These are phyloP conservation scores for Escovopsis sp. DNA, from an alignment of 2,329 filamentous ascomycete species.

Conservation along the genomic window DNA sequence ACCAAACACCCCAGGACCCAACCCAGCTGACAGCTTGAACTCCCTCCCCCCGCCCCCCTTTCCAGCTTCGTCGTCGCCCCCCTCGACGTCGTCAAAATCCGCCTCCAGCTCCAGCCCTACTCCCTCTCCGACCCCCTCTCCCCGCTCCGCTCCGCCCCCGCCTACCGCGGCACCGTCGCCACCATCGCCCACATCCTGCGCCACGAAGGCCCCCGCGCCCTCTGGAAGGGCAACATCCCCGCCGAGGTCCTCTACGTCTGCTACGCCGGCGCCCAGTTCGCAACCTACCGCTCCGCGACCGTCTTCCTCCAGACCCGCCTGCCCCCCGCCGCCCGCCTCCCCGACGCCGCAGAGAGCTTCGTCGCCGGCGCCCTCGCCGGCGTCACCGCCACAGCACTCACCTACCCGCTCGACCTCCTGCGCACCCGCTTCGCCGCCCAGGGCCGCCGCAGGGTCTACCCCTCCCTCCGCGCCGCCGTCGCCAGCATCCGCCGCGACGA, in stretches of 20 bases:
- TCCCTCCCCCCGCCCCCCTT: neutral
- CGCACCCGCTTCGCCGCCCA: slow-evolving; percentile 95
- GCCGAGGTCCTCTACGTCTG: slow-evolving; percentile 88
- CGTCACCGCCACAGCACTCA: slow-evolving; percentile 63
- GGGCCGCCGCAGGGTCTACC: slow-evolving; percentile 66
- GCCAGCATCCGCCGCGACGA: slow-evolving; percentile 61
- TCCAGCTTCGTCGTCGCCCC: slow-evolving; percentile 80
- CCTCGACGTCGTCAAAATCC: slow-evolving; percentile 95
- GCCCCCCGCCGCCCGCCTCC: slow-evolving; percentile 28
- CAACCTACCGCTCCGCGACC: slow-evolving; percentile 65
- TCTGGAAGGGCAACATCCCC: slow-evolving; percentile 97
- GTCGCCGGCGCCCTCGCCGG: slow-evolving; percentile 72
- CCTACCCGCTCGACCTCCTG: slow-evolving; percentile 86
- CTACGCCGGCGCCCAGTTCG: slow-evolving; percentile 84
- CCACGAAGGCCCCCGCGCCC: slow-evolving; percentile 68
- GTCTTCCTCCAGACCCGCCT: slow-evolving; percentile 45
- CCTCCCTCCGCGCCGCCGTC: slow-evolving; percentile 53
- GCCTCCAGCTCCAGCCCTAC: slow-evolving; percentile 83
- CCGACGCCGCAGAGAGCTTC: slow-evolving; percentile 62
- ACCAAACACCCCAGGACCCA: neutral
- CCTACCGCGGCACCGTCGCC: slow-evolving; percentile 61
- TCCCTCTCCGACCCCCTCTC: slow-evolving; percentile 62
- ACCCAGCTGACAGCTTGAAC: no score
- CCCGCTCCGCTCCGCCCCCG: slow-evolving; percentile 33
- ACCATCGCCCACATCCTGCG: slow-evolving; percentile 64